Base-by-base conservation (phyloP, 2,329 filamentous ascomycete species). In the Alternaria consortialis region DNA sequence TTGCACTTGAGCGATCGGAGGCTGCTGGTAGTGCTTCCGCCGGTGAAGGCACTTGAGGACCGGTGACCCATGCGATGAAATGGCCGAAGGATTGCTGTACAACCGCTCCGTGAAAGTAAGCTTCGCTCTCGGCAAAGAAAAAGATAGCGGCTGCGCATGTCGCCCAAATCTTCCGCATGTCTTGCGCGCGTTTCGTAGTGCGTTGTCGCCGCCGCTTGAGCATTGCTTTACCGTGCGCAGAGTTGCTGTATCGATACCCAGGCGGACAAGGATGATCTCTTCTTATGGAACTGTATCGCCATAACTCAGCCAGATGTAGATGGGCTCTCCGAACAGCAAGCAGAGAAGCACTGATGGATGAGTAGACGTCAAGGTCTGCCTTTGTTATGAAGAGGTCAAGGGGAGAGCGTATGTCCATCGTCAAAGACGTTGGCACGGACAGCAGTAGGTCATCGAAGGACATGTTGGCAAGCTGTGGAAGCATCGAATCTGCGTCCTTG, bases 81-180 rank as follows among this genome's bases (percentile, higher is more conserved):
- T 91, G 88, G 15, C 90, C 86, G 88, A 93, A 97, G 1, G 92
- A 89, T 32, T 89, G 89, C 61, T 89, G 87, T 13, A 97, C 90
- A 7, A 98, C 90, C 73, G 97, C 93, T 1, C 91, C 92, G 77
- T 97, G 94, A 44, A 98, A 88, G 71, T 97, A 98, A 3, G 88
- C 88, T 67, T 94, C 91, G 13, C 92, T 90, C 75, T 97, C 94
- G 0, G 91, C 92, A 4, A 98, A 84, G 68, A 98, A 91, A 80
- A 97, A 97, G 4, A 97, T 87, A 1, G 92, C 90, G 2, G 93
- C 91, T 72, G 91, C 93, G 68, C 91, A 90, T 0, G 92, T 96
- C 0, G 93, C 94, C 95, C 95, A 99, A 1, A 94, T 87, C 64
- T 89, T 90, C 15, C 95, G 88, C 85, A 97, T 91, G 0, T 87